Evolutionary conservation across 2,329 filamentous ascomycete genomes (phyloP).

Genomic region (Macrophomina phaseolina): DNA sequence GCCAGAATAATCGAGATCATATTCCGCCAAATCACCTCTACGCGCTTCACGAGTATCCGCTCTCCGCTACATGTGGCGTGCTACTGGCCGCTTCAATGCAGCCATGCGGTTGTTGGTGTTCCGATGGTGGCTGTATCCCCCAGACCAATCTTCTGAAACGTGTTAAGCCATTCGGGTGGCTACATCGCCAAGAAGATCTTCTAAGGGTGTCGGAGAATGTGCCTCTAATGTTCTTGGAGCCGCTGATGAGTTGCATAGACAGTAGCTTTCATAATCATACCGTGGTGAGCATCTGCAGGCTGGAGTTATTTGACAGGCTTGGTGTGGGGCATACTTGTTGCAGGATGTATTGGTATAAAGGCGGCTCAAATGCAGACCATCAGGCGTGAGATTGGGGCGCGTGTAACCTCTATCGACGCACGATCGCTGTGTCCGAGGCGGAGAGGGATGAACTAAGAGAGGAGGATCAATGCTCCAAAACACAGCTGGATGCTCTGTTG

Average conservation of each 20-base stretch:
- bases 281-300: background rate
- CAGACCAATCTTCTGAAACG: background rate
- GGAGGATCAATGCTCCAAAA: background rate
- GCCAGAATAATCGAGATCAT: too few relatives aligned
- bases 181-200: too few relatives aligned
- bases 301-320: background rate
- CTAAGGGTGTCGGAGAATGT: background rate
- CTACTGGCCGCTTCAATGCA: too few relatives aligned
- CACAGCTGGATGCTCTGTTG: background rate
- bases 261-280: too few relatives aligned
- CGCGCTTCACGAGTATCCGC: too few relatives aligned
- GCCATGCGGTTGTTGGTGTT: background rate
- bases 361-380: too few relatives aligned
- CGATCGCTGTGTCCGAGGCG: background rate
- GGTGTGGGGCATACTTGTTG: background rate
- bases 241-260: too few relatives aligned
- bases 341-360: background rate
- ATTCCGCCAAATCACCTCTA: too few relatives aligned
- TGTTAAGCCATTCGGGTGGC: background rate
- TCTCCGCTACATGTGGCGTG: too few relatives aligned
- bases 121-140: background rate
- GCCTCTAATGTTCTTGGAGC: too few relatives aligned
- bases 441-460: background rate
- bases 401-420: too few relatives aligned
- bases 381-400: too few relatives aligned